These are phyloP conservation scores for Boletus smithii DNA, from an alignment of 1,284 basidiomycete species.

Conservation along the genomic window DNA sequence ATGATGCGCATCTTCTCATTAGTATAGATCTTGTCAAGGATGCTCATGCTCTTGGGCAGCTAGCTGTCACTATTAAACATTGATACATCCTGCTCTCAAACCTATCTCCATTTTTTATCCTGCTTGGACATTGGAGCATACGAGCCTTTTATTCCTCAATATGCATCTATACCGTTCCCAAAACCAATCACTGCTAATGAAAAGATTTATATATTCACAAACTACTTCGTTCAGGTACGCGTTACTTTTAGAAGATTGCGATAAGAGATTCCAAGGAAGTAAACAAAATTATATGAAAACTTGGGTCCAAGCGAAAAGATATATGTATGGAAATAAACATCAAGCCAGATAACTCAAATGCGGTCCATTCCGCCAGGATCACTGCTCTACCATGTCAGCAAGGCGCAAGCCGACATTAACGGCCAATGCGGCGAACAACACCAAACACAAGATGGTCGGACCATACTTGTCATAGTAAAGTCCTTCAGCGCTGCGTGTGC, in stretches of 20 bases:
- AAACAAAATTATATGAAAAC: no score
- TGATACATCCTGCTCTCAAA: conserved; percentile 9
- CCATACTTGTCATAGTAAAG: conserved; percentile 89
- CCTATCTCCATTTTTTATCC: background rate
- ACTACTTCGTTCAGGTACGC: background rate
- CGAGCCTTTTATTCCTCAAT: conserved; percentile 24
- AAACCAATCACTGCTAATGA: conserved; percentile 24
- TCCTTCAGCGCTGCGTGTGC: conserved; percentile 72
- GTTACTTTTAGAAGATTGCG: background rate
- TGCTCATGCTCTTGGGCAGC: conserved; percentile 15
- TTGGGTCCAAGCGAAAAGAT: background rate
- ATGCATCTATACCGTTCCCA: conserved; percentile 21
- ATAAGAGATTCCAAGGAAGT: background rate
- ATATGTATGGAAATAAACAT: conserved; percentile 8
- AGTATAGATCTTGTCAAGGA: conserved; percentile 25
- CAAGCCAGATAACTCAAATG: background rate
- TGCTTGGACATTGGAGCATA: conserved; percentile 22
- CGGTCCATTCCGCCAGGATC: background rate
- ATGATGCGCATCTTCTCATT: conserved; percentile 19
- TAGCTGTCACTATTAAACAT: conserved; percentile 15
- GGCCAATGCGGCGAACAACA: conserved; percentile 68
- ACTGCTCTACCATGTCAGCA: conserved; percentile 39
- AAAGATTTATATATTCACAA: conserved; percentile 17
- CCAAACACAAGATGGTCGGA: conserved; percentile 71
- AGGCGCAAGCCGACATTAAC: conserved; percentile 72